A percentile compares a stretch with the other conserved stretches of the same genome.
Evolutionary conservation across 1,284 basidiomycete species (phyloP).

Genomic region (Tremellales sp.): DNA sequence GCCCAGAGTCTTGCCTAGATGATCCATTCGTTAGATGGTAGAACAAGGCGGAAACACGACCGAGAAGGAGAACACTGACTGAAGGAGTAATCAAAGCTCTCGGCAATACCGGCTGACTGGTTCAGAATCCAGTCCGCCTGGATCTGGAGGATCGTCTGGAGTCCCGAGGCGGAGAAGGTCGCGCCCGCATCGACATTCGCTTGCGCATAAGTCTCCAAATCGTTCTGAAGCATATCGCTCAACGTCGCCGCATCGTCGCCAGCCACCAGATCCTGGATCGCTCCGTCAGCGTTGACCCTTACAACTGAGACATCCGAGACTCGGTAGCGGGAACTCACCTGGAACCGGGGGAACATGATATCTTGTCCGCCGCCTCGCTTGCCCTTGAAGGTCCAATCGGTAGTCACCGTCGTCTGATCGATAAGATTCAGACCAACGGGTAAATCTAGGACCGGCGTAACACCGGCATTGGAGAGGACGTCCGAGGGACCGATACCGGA

Average conservation of each 20-base stretch:
- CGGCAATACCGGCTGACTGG: slow-evolving; percentile 32
- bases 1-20: slow-evolving; percentile 25
- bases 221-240: slow-evolving; percentile 23
- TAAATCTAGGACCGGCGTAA: slow-evolving; percentile 36
- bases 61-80: slow-evolving; percentile 8
- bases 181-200: slow-evolving; percentile 38
- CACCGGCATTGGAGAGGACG: slow-evolving; percentile 38
- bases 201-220: slow-evolving; percentile 39
- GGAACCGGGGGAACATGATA: slow-evolving; percentile 34
- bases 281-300: not conserved
- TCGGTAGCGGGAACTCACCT: slow-evolving; percentile 7
- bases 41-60: not conserved
- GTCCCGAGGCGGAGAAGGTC: slow-evolving; percentile 25
- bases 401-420: slow-evolving; percentile 47
- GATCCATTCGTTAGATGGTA: not conserved
- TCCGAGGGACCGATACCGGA: slow-evolving; percentile 47
- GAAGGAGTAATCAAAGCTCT: slow-evolving; percentile 39
- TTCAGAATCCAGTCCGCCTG: slow-evolving; percentile 46
- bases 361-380: slow-evolving; percentile 23
- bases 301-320: not conserved
- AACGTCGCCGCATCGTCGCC: slow-evolving; percentile 20
- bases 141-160: slow-evolving; percentile 33
- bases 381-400: slow-evolving; percentile 22
- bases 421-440: slow-evolving; percentile 48
- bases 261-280: slow-evolving; percentile 21